Evolutionary conservation across 495 filamentous ascomycete species (phyloP).

Genomic region (Hyaloscypha variabilis): DNA sequence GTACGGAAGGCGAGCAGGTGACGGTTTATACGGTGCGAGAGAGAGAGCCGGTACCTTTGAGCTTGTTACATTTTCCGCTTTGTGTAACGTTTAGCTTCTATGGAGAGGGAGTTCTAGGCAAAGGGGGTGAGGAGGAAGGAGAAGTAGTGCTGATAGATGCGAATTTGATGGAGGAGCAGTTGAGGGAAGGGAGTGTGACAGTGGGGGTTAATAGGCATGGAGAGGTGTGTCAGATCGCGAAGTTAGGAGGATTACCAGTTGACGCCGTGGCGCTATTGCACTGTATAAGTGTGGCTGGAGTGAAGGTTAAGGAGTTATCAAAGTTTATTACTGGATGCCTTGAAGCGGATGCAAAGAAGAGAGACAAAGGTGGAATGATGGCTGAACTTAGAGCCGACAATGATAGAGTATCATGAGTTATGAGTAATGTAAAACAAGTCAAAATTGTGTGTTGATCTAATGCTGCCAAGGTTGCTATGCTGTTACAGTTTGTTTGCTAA

Average conservation of each 20-base stretch:
- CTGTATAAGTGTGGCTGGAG: constrained; percentile 67
- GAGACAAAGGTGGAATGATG: constrained; percentile 74
- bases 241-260: constrained; percentile 79
- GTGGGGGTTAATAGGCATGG: constrained; percentile 87
- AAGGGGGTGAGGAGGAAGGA: constrained; percentile 31
- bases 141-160: constrained; percentile 75
- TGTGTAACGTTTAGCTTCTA: constrained; percentile 86
- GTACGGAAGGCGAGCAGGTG: constrained; percentile 77
- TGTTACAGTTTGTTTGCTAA: constrained; percentile 33
- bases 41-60: constrained; percentile 84
- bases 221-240: constrained; percentile 89
- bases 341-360: constrained; percentile 73
- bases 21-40: constrained; percentile 83
- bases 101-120: constrained; percentile 33
- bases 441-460: not conserved
- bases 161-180: constrained; percentile 80
- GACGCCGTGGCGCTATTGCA: constrained; percentile 75
- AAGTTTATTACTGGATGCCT: constrained; percentile 69
- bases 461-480: not conserved
- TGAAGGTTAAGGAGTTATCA: constrained; percentile 80
- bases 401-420: constrained; percentile 46
- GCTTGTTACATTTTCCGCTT: constrained; percentile 86
- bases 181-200: constrained; percentile 80
- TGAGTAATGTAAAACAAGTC: constrained; percentile 14
- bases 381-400: constrained; percentile 86